Evolutionary conservation across 306 rosid genomes (phyloP).

Genomic region (Castanea sativa): DNA sequence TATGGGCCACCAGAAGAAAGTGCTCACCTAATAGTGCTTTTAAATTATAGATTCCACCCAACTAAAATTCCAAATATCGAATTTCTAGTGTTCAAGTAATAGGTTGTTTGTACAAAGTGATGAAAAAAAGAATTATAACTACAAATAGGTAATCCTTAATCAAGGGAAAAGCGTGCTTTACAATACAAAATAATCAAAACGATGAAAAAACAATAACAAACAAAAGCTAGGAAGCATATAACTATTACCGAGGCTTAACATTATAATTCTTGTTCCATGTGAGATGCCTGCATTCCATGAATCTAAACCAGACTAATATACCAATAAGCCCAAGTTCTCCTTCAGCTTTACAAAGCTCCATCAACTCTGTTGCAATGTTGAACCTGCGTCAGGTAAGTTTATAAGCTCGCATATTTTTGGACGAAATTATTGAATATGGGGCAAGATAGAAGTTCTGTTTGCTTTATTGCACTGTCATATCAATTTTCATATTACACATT

Average conservation of each 20-base stretch:
- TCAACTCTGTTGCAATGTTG: slow-evolving; percentile 36
- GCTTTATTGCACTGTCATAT: not conserved
- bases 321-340: slow-evolving; percentile 31
- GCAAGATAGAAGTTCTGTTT: not conserved
- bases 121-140: not conserved
- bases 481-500: slow-evolving; percentile 2
- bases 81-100: not conserved
- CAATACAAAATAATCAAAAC: not conserved
- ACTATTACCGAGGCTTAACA: slow-evolving; percentile 39
- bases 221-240: not conserved
- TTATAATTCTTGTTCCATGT: slow-evolving; percentile 41
- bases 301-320: slow-evolving; percentile 41
- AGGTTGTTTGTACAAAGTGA: not conserved
- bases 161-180: not conserved
- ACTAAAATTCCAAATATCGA: not conserved
- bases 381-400: slow-evolving; percentile 18
- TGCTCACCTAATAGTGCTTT: too few relatives aligned
- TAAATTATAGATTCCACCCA: not conserved
- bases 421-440: not conserved
- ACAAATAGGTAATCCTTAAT: not conserved
- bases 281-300: slow-evolving; percentile 41
- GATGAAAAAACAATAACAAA: not conserved
- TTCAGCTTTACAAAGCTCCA: slow-evolving; percentile 29
- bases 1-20: too few relatives aligned
- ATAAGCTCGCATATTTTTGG: not conserved